phyloP scores from a whole-genome alignment of 2,329 filamentous ascomycete genomes.

The Fusarium metavorans region DNA sequence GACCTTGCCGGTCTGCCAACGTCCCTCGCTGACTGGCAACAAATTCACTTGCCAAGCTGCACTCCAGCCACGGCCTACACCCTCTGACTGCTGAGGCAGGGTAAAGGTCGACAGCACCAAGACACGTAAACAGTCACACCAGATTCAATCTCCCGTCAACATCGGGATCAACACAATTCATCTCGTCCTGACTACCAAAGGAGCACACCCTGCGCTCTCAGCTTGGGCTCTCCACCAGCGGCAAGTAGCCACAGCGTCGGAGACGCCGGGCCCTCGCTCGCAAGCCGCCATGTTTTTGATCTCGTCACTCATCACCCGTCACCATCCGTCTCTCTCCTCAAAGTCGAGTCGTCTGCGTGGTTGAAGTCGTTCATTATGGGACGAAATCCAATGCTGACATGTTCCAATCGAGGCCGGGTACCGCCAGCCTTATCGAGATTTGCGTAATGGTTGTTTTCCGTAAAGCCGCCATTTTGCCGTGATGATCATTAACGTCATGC shows the following conservation, averaged over 20 bases:
- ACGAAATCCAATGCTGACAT: constrained; percentile 49
- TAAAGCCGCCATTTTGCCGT: constrained; percentile 45
- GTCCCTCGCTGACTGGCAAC: neutral
- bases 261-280: constrained; percentile 33
- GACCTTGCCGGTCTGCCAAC: neutral
- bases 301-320: constrained; percentile 45
- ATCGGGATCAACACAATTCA: constrained; percentile 52
- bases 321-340: constrained; percentile 45
- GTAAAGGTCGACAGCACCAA: constrained; percentile 33
- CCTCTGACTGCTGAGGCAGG: constrained; percentile 12
- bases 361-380: constrained; percentile 41
- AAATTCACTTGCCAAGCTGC: constrained; percentile 5
- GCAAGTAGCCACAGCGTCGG: constrained; percentile 14
- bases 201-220: constrained; percentile 45
- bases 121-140: constrained; percentile 46
- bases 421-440: constrained; percentile 41
- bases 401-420: constrained; percentile 45
- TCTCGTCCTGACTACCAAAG: constrained; percentile 55
- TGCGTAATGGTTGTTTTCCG: constrained; percentile 44
- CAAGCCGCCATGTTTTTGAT: constrained; percentile 43
- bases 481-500: constrained; percentile 49
- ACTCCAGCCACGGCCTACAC: constrained; percentile 30
- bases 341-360: constrained; percentile 41
- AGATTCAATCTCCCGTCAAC: constrained; percentile 41
- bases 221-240: constrained; percentile 35